Evolutionary conservation across 352 stramenopile genomes (phyloP).

Genomic region (Pythium rishiriense): DNA sequence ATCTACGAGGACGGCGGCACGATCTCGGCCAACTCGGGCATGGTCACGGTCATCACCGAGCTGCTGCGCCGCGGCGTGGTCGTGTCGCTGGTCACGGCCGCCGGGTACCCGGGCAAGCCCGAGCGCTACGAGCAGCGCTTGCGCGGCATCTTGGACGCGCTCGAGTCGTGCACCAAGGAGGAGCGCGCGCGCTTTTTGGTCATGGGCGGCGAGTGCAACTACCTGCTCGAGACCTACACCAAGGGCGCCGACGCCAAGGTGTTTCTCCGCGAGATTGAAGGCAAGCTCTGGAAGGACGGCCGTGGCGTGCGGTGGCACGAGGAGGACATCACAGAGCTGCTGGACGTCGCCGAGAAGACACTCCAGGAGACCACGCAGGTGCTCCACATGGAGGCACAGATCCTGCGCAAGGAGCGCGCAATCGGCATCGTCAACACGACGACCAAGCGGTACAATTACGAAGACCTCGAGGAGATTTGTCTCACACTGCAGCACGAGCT

Average conservation of each 20-base stretch:
- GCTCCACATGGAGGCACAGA: slow-evolving; percentile 80
- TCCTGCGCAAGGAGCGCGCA: slow-evolving; percentile 93
- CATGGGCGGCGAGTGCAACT: slow-evolving; percentile 98
- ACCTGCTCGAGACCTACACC: slow-evolving; percentile 83
- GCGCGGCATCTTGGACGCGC: slow-evolving; percentile 70
- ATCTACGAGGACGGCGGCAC: slow-evolving; percentile 85
- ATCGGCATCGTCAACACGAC: slow-evolving; percentile 92
- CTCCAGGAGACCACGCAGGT: slow-evolving; percentile 74
- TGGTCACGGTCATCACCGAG: slow-evolving; percentile 73
- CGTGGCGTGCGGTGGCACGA: slow-evolving; percentile 86
- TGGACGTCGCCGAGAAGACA: slow-evolving; percentile 82
- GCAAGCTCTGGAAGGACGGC: slow-evolving; percentile 75
- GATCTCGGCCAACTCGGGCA: slow-evolving; percentile 63
- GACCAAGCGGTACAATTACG: slow-evolving; percentile 80
- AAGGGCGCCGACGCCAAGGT: slow-evolving; percentile 41
- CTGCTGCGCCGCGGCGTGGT: slow-evolving; percentile 68
- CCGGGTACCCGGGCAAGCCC: slow-evolving; percentile 72
- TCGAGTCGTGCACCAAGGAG: slow-evolving; percentile 48
- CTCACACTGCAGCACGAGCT: slow-evolving; percentile 91
- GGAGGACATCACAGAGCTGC: slow-evolving; percentile 71
- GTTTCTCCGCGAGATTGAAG: slow-evolving; percentile 65
- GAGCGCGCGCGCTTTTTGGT: slow-evolving; percentile 82
- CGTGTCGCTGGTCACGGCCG: slow-evolving; percentile 82
- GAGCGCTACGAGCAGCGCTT: slow-evolving; percentile 73
- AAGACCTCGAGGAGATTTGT: slow-evolving; percentile 95